Base-by-base conservation (phyloP, 345 rosid species). In the Isatis tinctoria region DNA sequence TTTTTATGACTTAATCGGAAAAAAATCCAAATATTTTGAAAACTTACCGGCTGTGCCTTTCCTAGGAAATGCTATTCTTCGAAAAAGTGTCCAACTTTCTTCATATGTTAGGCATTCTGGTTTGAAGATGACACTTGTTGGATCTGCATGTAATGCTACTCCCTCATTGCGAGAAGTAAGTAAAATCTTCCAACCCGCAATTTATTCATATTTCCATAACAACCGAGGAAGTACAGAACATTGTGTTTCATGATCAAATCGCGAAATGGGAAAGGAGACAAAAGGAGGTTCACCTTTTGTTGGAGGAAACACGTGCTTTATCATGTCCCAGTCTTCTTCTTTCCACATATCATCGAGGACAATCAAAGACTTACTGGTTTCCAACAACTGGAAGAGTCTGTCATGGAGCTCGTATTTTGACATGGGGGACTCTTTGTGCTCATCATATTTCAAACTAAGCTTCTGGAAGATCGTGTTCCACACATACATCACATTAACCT, bases 131-230 rank as follows among this genome's bases (percentile, higher is more conserved):
- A 60, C 5, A 18, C 70, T 47, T 3, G 27, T 43, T 8, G 69
- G 72, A 74, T 76, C 56, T 0, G 69, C 67, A 8, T 14, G 6
- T 30, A 63, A 22, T 2, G 71, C 86, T 1, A 86, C 57, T 2
- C 74, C 77, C 26, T 10, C 74, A 5, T 82, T 73, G 1, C 83
- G 82, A 39, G 87, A 77, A 0, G 86, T 86, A 22, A 82, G 52
- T 72, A 84, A 27, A 37, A 86, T 0, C 5, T 30, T 30, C 33
- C 33, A 30, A 1, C 33, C 33, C 4, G 33, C 33, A 30, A 30
- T 30, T 4, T 30, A 30, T 27, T 4, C 30, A 27, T 4, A 27
- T 27, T 27, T 4, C 5, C 30, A 27, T 27, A 27, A 27, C 30
- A 6, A 2, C 2, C 5, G 4, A 30, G 33, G 1, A 30, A 30